Evolutionary conservation across 2,329 filamentous ascomycete species (phyloP), one percentile per base, ranked within the genome.

Genomic region (Paecilomyces variotii): DNA sequence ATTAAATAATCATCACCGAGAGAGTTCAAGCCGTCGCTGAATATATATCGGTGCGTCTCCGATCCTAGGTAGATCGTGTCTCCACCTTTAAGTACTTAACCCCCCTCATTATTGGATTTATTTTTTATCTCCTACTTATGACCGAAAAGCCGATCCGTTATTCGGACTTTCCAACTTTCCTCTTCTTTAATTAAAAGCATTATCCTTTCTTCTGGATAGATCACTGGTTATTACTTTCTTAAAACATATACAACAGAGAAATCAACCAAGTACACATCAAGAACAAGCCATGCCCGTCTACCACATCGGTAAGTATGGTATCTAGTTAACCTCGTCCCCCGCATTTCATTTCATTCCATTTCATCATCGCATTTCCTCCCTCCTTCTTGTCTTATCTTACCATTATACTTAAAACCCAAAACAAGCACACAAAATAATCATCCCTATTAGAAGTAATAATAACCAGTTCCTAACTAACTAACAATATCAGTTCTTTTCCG

Each of bases 401-500:
- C 14, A 12, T 2, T 34, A 7, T 11, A 34, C 12, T 10, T 34
- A 1, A 34, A 34, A 6, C 30, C 7, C 32, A 34, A 34, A 19
- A 19, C 19, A 19, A 19, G 1, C 19, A 19, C 19, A 19, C 19
- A 19, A 19, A 19, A 19, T 19, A 1, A 19, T 19, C n/a, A 34
- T 7, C 10, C 10, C 7, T 12, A 10, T 34, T 11, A 1, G 32
- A 34, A 12, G 3, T 34, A 3, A 11, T 28, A 54, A 11, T 2
- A 14, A 11, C 19, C 12, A 35, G 27, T 32, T 35, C 2, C 27
- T 54, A 50, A 56, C 56, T 56, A 55, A 59, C 45, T 34, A 10
- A 34, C 52, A 30, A 26, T 2, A 7, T 50, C 51, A 77, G 76
- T 78, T 19, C 69, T 79, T 55, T 75, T 78, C 69, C 72, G 72